A percentile compares a stretch with the other conserved stretches of the same genome.
Conservation (phyloP, 371 early-diverging fungal genomes). For the Gilbertella persicaria region DNA sequence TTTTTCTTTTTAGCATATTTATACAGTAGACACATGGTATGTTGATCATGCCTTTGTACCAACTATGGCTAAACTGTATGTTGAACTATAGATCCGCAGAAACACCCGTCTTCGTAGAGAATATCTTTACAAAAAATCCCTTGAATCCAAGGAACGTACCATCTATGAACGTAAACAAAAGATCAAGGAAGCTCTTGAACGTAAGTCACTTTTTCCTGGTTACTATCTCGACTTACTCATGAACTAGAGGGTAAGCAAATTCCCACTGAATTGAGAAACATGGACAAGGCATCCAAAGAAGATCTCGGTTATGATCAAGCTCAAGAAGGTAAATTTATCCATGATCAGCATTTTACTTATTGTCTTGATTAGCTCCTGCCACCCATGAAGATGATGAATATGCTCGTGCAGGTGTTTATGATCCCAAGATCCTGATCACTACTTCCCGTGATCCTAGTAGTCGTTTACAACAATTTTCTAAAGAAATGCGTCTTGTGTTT, state of each 20-base stretch:
- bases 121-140: conserved; percentile 93
- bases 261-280: conserved; percentile 81
- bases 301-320: conserved; percentile 89
- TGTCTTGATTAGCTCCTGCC: conserved; percentile 55
- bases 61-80: no score
- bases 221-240: no score
- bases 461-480: conserved; percentile 94
- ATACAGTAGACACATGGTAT: no score
- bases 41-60: no score
- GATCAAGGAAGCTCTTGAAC: conserved; percentile 89
- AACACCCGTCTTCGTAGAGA: conserved; percentile 87
- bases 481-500: conserved; percentile 96
- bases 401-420: conserved; percentile 87
- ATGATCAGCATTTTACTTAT: background rate
- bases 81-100: conserved; percentile 78
- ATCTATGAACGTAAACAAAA: conserved; percentile 92
- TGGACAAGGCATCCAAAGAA: conserved; percentile 72
- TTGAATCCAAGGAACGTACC: conserved; percentile 87
- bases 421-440: conserved; percentile 97
- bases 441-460: conserved; percentile 97
- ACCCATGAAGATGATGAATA: conserved; percentile 97
- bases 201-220: no score
- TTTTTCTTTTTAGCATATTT: no score
- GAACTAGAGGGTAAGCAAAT: conserved; percentile 88
- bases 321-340: conserved; percentile 61